Conservation (phyloP, 2,329 filamentous ascomycete genomes). For the Neurospora sp. region DNA sequence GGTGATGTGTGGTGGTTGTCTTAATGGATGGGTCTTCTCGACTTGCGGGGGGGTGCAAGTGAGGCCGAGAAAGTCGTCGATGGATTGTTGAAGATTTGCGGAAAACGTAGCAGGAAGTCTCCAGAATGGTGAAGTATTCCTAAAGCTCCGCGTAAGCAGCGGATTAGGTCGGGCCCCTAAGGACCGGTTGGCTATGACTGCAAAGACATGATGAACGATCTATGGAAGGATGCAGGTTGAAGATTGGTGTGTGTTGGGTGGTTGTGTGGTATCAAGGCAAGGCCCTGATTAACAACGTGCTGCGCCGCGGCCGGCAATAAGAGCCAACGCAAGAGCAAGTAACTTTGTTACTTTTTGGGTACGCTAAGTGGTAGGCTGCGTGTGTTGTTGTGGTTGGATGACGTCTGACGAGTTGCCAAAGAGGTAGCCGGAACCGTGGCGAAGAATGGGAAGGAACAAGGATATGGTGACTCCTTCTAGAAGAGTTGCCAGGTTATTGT, state of each 20-base stretch:
- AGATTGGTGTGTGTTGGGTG: not conserved
- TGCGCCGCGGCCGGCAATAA: not conserved
- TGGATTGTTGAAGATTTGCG: not conserved
- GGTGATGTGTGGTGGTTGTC: not conserved
- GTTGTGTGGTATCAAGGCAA: not conserved
- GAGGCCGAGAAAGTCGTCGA: not conserved
- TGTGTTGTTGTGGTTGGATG: not conserved
- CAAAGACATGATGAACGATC: not conserved
- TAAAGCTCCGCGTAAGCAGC: slow-evolving; percentile 15
- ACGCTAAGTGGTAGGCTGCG: not conserved
- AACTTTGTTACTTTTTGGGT: not conserved
- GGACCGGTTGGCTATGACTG: slow-evolving; percentile 31
- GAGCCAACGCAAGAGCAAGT: not conserved
- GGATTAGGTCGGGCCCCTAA: slow-evolving; percentile 27
- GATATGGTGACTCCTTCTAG: not conserved
- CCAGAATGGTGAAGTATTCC: slow-evolving; percentile 17
- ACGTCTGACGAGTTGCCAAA: not conserved
- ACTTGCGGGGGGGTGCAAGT: slow-evolving; percentile 1
- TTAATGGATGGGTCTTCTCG: not conserved
- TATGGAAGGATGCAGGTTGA: not conserved
- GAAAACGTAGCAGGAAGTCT: slow-evolving; percentile 10
- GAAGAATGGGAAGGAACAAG: not conserved
- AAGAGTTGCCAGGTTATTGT: not conserved
- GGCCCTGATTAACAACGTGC: not conserved
- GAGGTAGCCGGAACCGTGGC: not conserved